Percentiles rank a stretch among this genome's conserved stretches.
Evolutionary conservation across 371 early-diverging fungal genomes (phyloP).

Genomic region (Circinella minor): DNA sequence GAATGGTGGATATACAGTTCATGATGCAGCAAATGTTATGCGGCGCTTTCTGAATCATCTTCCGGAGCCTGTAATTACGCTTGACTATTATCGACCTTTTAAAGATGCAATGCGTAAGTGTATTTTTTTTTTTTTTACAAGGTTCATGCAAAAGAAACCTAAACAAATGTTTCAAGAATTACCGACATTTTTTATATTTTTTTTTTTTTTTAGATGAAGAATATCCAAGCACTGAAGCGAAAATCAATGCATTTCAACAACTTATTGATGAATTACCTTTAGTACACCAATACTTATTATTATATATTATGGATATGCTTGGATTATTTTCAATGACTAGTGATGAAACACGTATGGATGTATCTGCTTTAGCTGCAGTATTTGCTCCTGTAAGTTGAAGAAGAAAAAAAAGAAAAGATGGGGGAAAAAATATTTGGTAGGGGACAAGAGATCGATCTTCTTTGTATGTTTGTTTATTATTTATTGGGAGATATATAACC

Average conservation of each 20-base stretch:
- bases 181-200: too few relatives aligned
- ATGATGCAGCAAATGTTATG: conserved; percentile 71
- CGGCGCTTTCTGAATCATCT: conserved; percentile 67
- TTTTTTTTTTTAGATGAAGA: conserved; percentile 25
- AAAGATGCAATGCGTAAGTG: conserved; percentile 54
- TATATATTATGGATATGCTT: conserved; percentile 65
- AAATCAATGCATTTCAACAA: conserved; percentile 58
- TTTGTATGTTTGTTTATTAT: too few relatives aligned
- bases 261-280: conserved; percentile 55
- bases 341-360: conserved; percentile 61
- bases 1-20: conserved; percentile 58
- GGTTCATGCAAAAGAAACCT: background rate
- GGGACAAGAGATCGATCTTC: too few relatives aligned
- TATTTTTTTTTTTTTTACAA: background rate
- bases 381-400: conserved; percentile 57
- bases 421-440: too few relatives aligned
- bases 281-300: conserved; percentile 58
- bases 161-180: background rate
- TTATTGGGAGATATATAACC: too few relatives aligned
- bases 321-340: conserved; percentile 54
- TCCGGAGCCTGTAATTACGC: conserved; percentile 64
- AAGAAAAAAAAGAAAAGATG: too few relatives aligned
- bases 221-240: conserved; percentile 40
- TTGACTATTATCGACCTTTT: conserved; percentile 56
- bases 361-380: conserved; percentile 61